phyloP scores from a whole-genome alignment of 208 protist genomes.

The Acanthamoeba rhysodes region DNA sequence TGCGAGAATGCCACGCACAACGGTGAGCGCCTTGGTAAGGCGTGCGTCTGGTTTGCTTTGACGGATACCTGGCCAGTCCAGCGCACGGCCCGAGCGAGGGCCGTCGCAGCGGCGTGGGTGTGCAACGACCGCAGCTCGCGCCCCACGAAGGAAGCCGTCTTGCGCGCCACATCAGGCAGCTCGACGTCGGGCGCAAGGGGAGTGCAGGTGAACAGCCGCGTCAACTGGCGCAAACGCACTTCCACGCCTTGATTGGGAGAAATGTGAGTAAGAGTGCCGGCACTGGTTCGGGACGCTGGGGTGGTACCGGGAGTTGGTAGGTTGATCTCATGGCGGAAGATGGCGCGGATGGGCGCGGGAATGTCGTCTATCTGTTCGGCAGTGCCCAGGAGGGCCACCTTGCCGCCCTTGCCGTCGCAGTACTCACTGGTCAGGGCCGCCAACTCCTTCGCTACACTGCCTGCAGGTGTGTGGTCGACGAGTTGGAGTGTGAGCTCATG shows the following conservation, averaged over 20 bases:
- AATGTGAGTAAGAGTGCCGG: background rate
- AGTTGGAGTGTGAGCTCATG: background rate
- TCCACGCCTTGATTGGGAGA: background rate
- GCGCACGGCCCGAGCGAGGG: conserved; percentile 1
- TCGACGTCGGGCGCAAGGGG: conserved; percentile 74
- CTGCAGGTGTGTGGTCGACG: background rate
- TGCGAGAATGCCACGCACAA: background rate
- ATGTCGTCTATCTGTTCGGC: conserved; percentile 79
- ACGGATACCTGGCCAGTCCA: background rate
- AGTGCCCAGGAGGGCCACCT: conserved; percentile 59
- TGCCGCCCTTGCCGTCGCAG: conserved; percentile 17
- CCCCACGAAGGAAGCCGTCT: conserved; percentile 83
- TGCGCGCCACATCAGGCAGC: conserved; percentile 77
- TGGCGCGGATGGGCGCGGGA: conserved; percentile 78
- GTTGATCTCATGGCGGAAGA: conserved; percentile 84
- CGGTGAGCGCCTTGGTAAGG: too few relatives aligned
- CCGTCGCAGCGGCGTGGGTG: conserved; percentile 52
- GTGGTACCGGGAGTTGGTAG: conserved; percentile 73
- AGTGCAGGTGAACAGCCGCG: conserved; percentile 66
- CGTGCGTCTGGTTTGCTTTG: too few relatives aligned
- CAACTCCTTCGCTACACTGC: conserved; percentile 1
- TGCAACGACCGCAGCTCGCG: conserved; percentile 76
- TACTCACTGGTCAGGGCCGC: background rate
- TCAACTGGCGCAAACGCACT: conserved; percentile 76
- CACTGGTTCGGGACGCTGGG: background rate